Conservation (phyloP, 192 early-diverging fungal species). For the Rhizophagus prolifer region DNA sequence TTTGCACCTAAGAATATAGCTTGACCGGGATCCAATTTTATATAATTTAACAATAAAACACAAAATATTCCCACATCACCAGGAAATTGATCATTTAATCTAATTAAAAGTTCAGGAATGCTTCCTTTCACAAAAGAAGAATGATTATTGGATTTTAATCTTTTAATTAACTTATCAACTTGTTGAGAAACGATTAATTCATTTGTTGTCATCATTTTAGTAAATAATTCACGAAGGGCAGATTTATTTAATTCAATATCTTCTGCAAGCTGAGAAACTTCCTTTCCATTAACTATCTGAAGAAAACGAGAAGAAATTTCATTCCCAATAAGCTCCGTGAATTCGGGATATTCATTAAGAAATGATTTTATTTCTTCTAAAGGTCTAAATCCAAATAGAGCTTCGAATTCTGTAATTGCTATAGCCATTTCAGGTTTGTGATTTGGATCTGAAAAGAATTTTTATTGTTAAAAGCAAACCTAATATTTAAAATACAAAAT, state of each 20-base stretch:
- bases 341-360: slow-evolving; percentile 77
- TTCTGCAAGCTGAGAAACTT: neutral
- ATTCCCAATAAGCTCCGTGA: slow-evolving; percentile 64
- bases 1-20: slow-evolving; percentile 95
- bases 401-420: slow-evolving; percentile 92
- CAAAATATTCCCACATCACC: slow-evolving; percentile 89
- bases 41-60: slow-evolving; percentile 86
- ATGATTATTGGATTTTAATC: neutral
- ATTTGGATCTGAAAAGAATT: slow-evolving; percentile 59
- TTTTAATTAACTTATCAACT: slow-evolving; percentile 4
- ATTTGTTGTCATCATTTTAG: slow-evolving; percentile 16
- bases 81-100: slow-evolving; percentile 82
- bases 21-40: slow-evolving; percentile 77
- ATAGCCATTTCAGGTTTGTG: slow-evolving; percentile 98
- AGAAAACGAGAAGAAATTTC: slow-evolving; percentile 47
- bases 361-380: slow-evolving; percentile 70
- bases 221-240: slow-evolving; percentile 6
- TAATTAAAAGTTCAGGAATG: slow-evolving; percentile 61
- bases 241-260: neutral
- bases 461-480: no score
- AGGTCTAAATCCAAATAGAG: slow-evolving; percentile 89
- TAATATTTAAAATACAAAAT: neutral
- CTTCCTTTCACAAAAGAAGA: neutral
- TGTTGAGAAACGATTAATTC: neutral
- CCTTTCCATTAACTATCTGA: slow-evolving; percentile 34